A percentile compares a stretch with the other conserved stretches of the same genome.
Conservation (phyloP, 2,329 filamentous ascomycete genomes). For the Pseudogymnoascus sp. region DNA sequence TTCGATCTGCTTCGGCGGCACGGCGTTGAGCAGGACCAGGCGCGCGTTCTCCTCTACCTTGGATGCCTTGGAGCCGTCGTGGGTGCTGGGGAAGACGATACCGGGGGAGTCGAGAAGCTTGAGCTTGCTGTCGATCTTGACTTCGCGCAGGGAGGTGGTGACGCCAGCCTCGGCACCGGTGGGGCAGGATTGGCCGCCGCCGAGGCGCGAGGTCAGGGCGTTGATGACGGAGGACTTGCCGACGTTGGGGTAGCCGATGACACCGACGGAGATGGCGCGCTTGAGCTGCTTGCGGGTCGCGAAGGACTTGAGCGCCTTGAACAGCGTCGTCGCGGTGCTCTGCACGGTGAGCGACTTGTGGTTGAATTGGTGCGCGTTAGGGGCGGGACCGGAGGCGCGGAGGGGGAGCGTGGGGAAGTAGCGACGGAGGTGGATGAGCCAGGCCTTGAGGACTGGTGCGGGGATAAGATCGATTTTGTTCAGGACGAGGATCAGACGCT, state of each 20-base stretch:
- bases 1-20: constrained; percentile 88
- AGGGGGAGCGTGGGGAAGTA: constrained; percentile 89
- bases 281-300: constrained; percentile 77
- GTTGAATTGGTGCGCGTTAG: constrained; percentile 85
- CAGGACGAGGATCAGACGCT: constrained; percentile 81
- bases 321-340: constrained; percentile 74
- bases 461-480: constrained; percentile 96
- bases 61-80: constrained; percentile 43
- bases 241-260: constrained; percentile 93
- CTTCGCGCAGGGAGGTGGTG: constrained; percentile 76
- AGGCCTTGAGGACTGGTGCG: constrained; percentile 69
- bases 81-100: constrained; percentile 78
- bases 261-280: constrained; percentile 80
- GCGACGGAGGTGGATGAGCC: constrained; percentile 75
- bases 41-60: constrained; percentile 70
- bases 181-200: constrained; percentile 66
- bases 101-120: constrained; percentile 90
- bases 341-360: constrained; percentile 83
- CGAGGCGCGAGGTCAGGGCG: constrained; percentile 70
- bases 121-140: constrained; percentile 91
- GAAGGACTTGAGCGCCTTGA: constrained; percentile 84
- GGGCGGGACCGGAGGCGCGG: constrained; percentile 70
- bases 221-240: constrained; percentile 97
- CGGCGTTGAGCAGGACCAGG: constrained; percentile 78
- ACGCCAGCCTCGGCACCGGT: constrained; percentile 88